phyloP scores from a whole-genome alignment of 2,329 filamentous ascomycete species.

The Corynespora cassiicola region DNA sequence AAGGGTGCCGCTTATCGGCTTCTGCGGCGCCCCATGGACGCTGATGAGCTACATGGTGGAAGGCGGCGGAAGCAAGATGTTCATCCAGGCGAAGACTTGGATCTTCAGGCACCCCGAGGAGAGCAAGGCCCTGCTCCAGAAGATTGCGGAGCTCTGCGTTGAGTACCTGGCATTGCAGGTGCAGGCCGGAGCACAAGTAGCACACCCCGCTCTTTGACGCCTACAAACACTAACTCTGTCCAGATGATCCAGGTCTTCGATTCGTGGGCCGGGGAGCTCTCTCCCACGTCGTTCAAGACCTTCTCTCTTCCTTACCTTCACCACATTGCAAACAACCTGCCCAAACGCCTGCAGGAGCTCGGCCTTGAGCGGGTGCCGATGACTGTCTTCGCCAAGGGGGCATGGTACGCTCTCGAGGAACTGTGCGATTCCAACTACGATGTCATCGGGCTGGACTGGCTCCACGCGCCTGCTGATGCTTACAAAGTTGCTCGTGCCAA shows the following conservation, averaged over 20 bases:
- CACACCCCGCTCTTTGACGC: background rate
- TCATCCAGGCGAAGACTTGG: conserved; percentile 95
- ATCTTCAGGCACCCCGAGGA: conserved; percentile 87
- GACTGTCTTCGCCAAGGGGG: conserved; percentile 98
- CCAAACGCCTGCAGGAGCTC: conserved; percentile 74
- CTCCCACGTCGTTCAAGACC: conserved; percentile 79
- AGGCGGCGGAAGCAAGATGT: conserved; percentile 93
- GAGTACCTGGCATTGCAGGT: conserved; percentile 94
- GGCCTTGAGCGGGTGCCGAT: conserved; percentile 85
- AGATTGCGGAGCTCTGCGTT: conserved; percentile 93
- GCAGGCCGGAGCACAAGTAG: conserved; percentile 85
- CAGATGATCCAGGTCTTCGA: conserved; percentile 95
- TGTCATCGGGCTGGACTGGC: conserved; percentile 93
- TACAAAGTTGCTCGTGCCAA: conserved; percentile 73
- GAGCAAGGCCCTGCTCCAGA: conserved; percentile 81
- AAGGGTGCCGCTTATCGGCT: conserved; percentile 90
- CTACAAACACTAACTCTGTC: conserved; percentile 17
- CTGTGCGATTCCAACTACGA: conserved; percentile 90
- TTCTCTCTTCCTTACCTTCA: conserved; percentile 88
- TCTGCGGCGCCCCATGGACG: conserved; percentile 97
- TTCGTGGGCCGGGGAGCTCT: conserved; percentile 95
- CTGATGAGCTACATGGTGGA: conserved; percentile 99
- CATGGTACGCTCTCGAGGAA: conserved; percentile 91
- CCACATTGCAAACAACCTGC: conserved; percentile 83
- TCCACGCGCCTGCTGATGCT: conserved; percentile 86